These are phyloP conservation scores for Magnusiomyces paraingens DNA, from an alignment of 1,139 yeast species.

Conservation along the genomic window DNA sequence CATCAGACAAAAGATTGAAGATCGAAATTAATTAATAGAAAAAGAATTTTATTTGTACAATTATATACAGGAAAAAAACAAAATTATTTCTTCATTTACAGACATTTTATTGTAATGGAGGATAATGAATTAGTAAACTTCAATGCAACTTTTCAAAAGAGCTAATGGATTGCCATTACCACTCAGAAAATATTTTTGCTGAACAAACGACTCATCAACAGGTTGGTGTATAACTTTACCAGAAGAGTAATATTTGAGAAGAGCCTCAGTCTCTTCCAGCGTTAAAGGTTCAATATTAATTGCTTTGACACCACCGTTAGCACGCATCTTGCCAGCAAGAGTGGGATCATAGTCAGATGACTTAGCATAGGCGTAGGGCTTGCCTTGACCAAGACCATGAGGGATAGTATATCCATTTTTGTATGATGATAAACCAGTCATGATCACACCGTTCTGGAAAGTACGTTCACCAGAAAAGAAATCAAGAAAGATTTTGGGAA, in stretches of 20 bases:
- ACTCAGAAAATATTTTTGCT: constrained; percentile 53
- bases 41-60: neutral
- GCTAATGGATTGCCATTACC: constrained; percentile 35
- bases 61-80: neutral
- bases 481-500: constrained; percentile 55
- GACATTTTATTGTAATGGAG: neutral
- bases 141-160: constrained; percentile 12
- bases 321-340: constrained; percentile 39
- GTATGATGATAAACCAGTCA: constrained; percentile 54
- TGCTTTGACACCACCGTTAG: constrained; percentile 44
- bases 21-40: neutral
- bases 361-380: constrained; percentile 54
- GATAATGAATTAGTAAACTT: constrained; percentile 2
- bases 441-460: constrained; percentile 57
- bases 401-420: constrained; percentile 48
- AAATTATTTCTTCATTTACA: neutral
- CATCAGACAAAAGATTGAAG: no score
- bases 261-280: constrained; percentile 47
- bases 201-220: constrained; percentile 35
- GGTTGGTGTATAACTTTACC: constrained; percentile 51
- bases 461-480: constrained; percentile 48
- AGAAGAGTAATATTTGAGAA: constrained; percentile 49
- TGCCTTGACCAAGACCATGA: constrained; percentile 48
- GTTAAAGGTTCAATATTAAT: constrained; percentile 46
- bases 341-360: constrained; percentile 46